Conservation (phyloP, 2,329 filamentous ascomycete species). For the Madurella fahalii region DNA sequence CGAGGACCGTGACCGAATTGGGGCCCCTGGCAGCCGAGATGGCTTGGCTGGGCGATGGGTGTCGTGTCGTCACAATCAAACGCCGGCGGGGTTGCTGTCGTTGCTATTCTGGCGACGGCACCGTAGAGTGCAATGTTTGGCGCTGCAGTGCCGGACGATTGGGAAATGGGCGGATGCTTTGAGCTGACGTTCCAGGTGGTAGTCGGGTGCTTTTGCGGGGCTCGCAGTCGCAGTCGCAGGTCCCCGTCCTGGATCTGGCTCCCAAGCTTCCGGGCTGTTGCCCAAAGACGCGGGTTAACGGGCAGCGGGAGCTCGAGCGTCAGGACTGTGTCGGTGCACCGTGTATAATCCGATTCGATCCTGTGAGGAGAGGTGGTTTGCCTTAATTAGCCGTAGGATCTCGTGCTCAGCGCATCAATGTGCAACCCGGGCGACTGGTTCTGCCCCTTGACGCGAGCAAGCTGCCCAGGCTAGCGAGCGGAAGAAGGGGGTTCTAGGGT, state of each 20-base stretch:
- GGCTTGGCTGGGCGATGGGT: background rate
- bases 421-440: background rate
- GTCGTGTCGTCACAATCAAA: background rate
- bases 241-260: background rate
- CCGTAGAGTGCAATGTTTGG: slow-evolving; percentile 7
- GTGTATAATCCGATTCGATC: background rate
- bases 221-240: slow-evolving; percentile 13
- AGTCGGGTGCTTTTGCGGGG: slow-evolving; percentile 20
- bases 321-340: background rate
- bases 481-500: background rate
- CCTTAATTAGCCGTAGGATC: too few relatives aligned
- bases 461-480: background rate
- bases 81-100: background rate
- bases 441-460: background rate
- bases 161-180: slow-evolving; percentile 16
- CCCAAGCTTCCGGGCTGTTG: background rate
- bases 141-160: slow-evolving; percentile 10
- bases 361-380: too few relatives aligned
- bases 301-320: background rate
- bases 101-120: slow-evolving; percentile 1
- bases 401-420: background rate
- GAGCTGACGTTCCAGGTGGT: slow-evolving; percentile 19
- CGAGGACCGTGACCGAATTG: slow-evolving; percentile 1
- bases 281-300: background rate
- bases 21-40: background rate